Evolutionary conservation across 768 basidiomycete genomes (phyloP).

Genomic region (Phlebiopsis flavidoalba): DNA sequence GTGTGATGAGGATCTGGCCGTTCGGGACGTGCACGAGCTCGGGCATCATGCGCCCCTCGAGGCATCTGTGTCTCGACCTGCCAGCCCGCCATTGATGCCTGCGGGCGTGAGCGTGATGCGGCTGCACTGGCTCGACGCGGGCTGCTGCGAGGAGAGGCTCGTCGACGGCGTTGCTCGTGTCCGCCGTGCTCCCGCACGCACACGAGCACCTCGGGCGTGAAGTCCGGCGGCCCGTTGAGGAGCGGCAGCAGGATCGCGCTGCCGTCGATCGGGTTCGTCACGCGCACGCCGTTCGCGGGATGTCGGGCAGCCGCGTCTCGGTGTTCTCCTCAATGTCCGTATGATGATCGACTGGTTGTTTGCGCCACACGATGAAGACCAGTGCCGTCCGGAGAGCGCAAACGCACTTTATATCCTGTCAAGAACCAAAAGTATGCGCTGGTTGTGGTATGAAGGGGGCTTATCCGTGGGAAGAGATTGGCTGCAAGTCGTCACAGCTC

Average conservation of each 20-base stretch:
- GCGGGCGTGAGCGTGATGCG: constrained; percentile 28
- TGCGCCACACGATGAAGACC: constrained; percentile 30
- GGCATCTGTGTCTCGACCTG: constrained; percentile 29
- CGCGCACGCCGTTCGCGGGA: constrained; percentile 33
- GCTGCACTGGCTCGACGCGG: constrained; percentile 31
- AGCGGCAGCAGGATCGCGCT: constrained; percentile 27
- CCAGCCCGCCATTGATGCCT: constrained; percentile 27
- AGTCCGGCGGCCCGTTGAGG: constrained; percentile 24
- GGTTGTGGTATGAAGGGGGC: no score
- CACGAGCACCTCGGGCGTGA: constrained; percentile 23
- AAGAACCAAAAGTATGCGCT: no score
- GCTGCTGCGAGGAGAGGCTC: constrained; percentile 19
- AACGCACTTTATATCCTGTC: constrained; percentile 5
- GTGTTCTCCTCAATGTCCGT: constrained; percentile 30
- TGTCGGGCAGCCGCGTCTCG: constrained; percentile 28
- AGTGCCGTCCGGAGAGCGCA: constrained; percentile 24
- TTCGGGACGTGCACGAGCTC: constrained; percentile 30
- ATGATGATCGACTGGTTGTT: constrained; percentile 33
- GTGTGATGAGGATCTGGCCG: constrained; percentile 33
- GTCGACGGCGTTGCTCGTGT: constrained; percentile 12
- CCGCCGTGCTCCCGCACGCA: constrained; percentile 26
- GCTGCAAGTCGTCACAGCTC: constrained; percentile 20
- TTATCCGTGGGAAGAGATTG: constrained; percentile 19
- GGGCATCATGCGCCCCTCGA: constrained; percentile 28
- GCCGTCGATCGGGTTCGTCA: constrained; percentile 27